phyloP scores from a whole-genome alignment of 805 yeast genomes.

The Pichia membranifaciens region DNA sequence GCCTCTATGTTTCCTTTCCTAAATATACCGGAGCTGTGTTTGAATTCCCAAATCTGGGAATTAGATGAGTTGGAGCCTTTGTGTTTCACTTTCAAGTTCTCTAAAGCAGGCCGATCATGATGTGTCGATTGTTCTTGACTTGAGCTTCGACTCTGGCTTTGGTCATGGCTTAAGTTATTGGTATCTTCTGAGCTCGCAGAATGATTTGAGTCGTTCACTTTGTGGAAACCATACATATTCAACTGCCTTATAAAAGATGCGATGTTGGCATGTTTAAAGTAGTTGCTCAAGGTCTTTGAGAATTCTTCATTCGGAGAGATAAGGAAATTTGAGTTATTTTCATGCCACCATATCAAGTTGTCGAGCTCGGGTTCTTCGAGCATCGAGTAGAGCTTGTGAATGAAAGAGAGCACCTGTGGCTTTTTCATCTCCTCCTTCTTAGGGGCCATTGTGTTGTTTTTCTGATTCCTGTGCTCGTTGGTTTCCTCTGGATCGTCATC shows the following conservation, averaged over 20 bases:
- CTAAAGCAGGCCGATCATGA: neutral
- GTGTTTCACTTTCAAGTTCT: neutral
- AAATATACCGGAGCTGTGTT: slow-evolving; percentile 74
- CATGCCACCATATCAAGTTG: slow-evolving; percentile 82
- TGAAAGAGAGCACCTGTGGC: slow-evolving; percentile 44
- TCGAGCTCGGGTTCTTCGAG: slow-evolving; percentile 67
- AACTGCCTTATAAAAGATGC: slow-evolving; percentile 75
- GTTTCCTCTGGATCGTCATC: neutral
- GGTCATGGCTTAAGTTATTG: neutral
- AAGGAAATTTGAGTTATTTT: slow-evolving; percentile 60
- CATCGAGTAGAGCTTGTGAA: slow-evolving; percentile 88
- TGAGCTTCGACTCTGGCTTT: neutral
- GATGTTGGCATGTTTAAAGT: slow-evolving; percentile 76
- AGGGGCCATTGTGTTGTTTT: neutral
- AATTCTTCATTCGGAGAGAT: slow-evolving; percentile 86
- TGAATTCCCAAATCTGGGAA: slow-evolving; percentile 68
- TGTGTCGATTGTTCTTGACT: neutral
- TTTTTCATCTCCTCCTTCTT: slow-evolving; percentile 5
- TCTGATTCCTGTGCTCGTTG: neutral
- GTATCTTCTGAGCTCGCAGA: neutral
- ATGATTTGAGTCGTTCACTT: slow-evolving; percentile 48
- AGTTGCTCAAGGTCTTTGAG: slow-evolving; percentile 59
- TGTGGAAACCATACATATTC: slow-evolving; percentile 80
- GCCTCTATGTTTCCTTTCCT: slow-evolving; percentile 75
- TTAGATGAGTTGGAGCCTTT: neutral